Percentiles rank a stretch among this genome's conserved stretches.
These are phyloP conservation scores for Forsythia suspensa DNA, from an alignment of 257 asterid genomes.

Conservation along the genomic window DNA sequence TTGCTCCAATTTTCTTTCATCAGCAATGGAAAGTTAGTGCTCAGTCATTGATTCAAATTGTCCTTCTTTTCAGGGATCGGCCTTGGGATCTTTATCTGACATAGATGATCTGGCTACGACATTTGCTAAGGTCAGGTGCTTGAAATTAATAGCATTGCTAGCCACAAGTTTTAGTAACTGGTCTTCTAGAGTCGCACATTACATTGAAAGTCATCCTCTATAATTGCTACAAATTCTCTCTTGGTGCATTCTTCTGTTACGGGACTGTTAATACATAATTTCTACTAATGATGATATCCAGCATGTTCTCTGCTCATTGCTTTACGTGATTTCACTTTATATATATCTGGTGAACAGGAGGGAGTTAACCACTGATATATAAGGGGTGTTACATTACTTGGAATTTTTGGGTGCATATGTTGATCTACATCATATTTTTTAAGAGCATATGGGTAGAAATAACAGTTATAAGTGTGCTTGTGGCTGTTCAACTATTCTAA, in stretches of 20 bases:
- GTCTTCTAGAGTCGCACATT: not conserved
- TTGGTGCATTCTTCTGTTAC: not conserved
- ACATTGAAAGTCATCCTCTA: not conserved
- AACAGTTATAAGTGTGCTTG: not conserved
- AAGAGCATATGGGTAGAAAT: not conserved
- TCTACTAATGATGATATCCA: not conserved
- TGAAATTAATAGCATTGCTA: constrained; percentile 6
- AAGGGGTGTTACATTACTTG: not conserved
- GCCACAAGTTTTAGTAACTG: not conserved
- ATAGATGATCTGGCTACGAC: constrained; percentile 78
- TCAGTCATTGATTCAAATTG: constrained; percentile 11
- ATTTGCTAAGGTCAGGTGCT: constrained; percentile 64
- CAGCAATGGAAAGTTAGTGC: not conserved
- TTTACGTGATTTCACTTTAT: not conserved
- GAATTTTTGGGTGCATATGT: not conserved
- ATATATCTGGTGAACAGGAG: not conserved
- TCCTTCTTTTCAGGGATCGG: constrained; percentile 55
- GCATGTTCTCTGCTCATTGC: not conserved
- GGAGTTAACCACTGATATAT: not conserved
- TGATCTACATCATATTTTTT: not conserved
- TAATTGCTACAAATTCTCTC: not conserved
- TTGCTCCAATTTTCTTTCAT: not conserved
- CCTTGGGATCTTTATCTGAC: constrained; percentile 68
- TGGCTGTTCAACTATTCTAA: not conserved
- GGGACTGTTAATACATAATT: not conserved